These are phyloP conservation scores for Plasmodium falciparum DNA, from an alignment of 169 alveolate species.

Conservation along the genomic window DNA sequence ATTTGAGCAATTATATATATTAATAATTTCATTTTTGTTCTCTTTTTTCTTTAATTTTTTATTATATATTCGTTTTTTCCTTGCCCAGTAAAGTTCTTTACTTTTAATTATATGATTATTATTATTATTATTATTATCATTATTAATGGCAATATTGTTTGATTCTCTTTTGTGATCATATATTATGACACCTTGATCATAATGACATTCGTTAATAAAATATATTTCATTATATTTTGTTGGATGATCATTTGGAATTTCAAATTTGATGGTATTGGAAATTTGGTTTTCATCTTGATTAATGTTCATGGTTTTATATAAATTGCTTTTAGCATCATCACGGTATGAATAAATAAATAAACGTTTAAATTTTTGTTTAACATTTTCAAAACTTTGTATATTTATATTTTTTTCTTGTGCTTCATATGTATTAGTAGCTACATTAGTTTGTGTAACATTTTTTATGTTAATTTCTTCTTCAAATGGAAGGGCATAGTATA, in stretches of 20 bases:
- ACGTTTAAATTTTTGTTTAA: conserved; percentile 18
- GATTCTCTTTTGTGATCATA: conserved; percentile 14
- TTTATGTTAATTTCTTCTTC: conserved; percentile 11
- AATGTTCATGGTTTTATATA: conserved; percentile 39
- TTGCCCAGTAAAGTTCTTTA: neutral
- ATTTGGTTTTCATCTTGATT: conserved; percentile 41
- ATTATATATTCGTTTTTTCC: neutral
- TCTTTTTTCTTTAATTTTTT: neutral
- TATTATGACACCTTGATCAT: conserved; percentile 12
- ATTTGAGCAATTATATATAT: conserved; percentile 42
- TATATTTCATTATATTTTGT: conserved; percentile 42
- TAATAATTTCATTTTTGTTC: neutral
- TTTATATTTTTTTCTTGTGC: neutral
- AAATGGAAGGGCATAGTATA: conserved; percentile 27
- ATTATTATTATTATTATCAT: too few relatives aligned
- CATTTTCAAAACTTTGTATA: conserved; percentile 1
- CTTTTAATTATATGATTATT: neutral
- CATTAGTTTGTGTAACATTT: too few relatives aligned
- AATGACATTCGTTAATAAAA: conserved; percentile 70
- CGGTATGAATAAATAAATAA: conserved; percentile 50
- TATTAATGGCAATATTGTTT: neutral
- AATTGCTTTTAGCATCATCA: conserved; percentile 28
- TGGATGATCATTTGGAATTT: conserved; percentile 33
- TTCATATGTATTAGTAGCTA: too few relatives aligned
- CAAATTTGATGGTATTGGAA: conserved; percentile 12